These are phyloP conservation scores for Phytopythium aichiense DNA, from an alignment of 352 stramenopile species.

Conservation along the genomic window DNA sequence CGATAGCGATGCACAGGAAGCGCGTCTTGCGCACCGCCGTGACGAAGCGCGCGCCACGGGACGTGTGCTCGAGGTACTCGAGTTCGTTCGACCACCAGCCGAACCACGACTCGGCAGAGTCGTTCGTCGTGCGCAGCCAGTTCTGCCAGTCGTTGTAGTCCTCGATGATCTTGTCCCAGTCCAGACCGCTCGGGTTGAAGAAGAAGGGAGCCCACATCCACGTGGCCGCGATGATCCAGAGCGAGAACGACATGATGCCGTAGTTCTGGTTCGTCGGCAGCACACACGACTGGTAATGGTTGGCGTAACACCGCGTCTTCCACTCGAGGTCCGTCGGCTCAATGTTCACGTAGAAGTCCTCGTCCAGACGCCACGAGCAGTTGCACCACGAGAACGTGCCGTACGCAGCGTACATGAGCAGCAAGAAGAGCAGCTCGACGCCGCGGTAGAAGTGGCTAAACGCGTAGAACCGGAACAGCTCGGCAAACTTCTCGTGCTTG, in stretches of 20 bases:
- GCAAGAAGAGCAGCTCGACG: conserved; percentile 90
- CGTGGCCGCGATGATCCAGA: conserved; percentile 92
- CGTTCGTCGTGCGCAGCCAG: conserved; percentile 90
- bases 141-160: conserved; percentile 95
- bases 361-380: conserved; percentile 75
- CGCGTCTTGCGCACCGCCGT: conserved; percentile 75
- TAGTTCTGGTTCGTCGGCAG: conserved; percentile 97
- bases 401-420: conserved; percentile 83
- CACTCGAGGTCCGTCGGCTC: conserved; percentile 72
- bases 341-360: conserved; percentile 69
- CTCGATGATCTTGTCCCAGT: conserved; percentile 95
- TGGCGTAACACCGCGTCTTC: conserved; percentile 71
- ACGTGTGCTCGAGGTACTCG: conserved; percentile 81
- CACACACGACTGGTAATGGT: conserved; percentile 88
- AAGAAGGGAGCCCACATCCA: conserved; percentile 88
- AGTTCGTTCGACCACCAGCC: conserved; percentile 85
- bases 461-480: conserved; percentile 97
- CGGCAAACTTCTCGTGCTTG: conserved; percentile 97
- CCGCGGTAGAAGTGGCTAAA: conserved; percentile 97
- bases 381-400: conserved; percentile 94
- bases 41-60: conserved; percentile 51
- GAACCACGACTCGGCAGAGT: conserved; percentile 85
- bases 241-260: conserved; percentile 96
- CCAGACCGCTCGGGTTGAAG: conserved; percentile 97
- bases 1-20: conserved; percentile 67